A percentile compares a stretch with the other conserved stretches of the same genome.
phyloP scores from a whole-genome alignment of 2,329 filamentous ascomycete genomes.

The Myriangium duriaei region DNA sequence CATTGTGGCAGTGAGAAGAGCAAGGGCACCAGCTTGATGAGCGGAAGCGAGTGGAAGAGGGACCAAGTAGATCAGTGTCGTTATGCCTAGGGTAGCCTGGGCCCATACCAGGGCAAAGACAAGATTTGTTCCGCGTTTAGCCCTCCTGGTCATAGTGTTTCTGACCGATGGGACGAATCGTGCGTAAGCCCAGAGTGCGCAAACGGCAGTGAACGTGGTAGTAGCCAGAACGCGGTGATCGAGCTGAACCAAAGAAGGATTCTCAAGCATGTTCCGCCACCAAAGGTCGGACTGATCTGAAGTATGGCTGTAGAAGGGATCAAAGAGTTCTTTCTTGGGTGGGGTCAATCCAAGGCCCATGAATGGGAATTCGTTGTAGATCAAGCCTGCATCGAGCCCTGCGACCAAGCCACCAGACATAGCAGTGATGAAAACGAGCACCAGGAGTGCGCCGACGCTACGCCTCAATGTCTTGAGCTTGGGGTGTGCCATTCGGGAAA shows the following conservation, averaged over 20 bases:
- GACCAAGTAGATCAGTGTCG: slow-evolving; percentile 85
- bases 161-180: slow-evolving; percentile 56
- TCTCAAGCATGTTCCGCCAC: slow-evolving; percentile 98
- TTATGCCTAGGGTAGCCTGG: slow-evolving; percentile 79
- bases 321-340: slow-evolving; percentile 70
- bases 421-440: slow-evolving; percentile 74
- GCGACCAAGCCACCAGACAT: slow-evolving; percentile 92
- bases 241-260: slow-evolving; percentile 87
- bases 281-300: slow-evolving; percentile 71
- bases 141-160: slow-evolving; percentile 40
- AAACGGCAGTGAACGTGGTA: slow-evolving; percentile 71
- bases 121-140: slow-evolving; percentile 62
- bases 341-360: slow-evolving; percentile 82
- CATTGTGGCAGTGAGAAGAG: slow-evolving; percentile 68
- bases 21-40: slow-evolving; percentile 83
- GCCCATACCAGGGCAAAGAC: slow-evolving; percentile 70
- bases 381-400: slow-evolving; percentile 86
- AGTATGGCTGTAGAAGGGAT: slow-evolving; percentile 70
- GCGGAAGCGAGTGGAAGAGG: slow-evolving; percentile 76
- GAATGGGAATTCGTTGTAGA: slow-evolving; percentile 96
- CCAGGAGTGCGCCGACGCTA: slow-evolving; percentile 56
- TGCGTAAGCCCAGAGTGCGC: slow-evolving; percentile 70
- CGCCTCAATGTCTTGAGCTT: slow-evolving; percentile 61
- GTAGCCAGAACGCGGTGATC: slow-evolving; percentile 88
- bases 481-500: slow-evolving; percentile 52